Base-by-base conservation (phyloP, 1,284 basidiomycete genomes). In the Cryptococcus hybrid region DNA sequence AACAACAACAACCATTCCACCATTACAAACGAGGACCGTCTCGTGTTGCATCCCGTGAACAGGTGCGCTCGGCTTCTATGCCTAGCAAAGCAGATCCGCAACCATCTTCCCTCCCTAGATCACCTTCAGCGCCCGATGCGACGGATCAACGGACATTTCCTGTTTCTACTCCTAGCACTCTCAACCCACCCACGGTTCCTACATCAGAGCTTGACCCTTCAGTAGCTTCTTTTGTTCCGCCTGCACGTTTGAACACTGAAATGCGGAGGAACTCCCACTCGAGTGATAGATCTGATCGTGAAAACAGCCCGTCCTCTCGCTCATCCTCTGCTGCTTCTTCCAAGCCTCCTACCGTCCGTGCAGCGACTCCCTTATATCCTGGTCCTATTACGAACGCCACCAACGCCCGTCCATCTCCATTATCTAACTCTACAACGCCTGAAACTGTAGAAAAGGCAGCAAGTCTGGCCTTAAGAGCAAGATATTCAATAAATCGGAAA, bases 401-500 rank as follows among this genome's bases (percentile, higher is more conserved):
- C 51, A 68, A 69, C 47, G 34, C 64, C 24, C 65, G 69, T 6
- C 67, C 70, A 13, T 73, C 73, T 11, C 73, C 73, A 4, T 39
- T 39, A 36, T 38, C 49, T 57, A 44, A 66, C 1, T 48, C 61
- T 1, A 35, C 56, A 34, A 43, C 53, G 55, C 36, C 53, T 56
- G 44, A 60, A 15, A 78, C 60, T 78, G 80, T 68, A 77, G 83
- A 62, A 82, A 58, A 11, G 88, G 90, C 18, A 18, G 18, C 18
- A 18, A 18, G 18, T 18, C 18, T 18, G 18, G 18, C 18, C 18
- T 18, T 62, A 92, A 90, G 74, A 85, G 86, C 47, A 82, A 89
- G 43, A 75, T 92, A 52, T 84, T 87, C 50, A 84, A 89, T 43
- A 88, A 87, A 5, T 80, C 92, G 15, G 64, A 65, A 51, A 70